A percentile compares a stretch with the other conserved stretches of the same genome.
Conservation (phyloP, 352 stramenopile genomes). For the Pythium sukuiense region DNA sequence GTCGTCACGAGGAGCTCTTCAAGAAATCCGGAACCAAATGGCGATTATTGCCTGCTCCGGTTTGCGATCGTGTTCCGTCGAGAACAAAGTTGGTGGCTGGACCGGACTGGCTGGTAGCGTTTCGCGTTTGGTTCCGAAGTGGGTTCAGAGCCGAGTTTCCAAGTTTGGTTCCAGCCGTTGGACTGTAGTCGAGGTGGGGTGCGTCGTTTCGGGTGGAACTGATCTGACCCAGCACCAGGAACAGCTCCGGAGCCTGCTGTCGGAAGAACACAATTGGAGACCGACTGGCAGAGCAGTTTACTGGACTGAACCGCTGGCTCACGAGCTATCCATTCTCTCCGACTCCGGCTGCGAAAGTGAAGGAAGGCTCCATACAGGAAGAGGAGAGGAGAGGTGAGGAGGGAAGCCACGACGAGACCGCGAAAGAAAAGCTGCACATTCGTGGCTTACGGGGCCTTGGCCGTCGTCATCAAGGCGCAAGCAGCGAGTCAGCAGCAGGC, state of each 20-base stretch:
- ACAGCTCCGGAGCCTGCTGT: neutral
- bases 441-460: neutral
- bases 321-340: neutral
- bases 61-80: neutral
- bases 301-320: neutral
- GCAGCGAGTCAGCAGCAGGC: neutral
- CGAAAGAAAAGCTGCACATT: neutral
- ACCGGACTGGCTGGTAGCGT: neutral
- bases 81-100: neutral
- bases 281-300: neutral
- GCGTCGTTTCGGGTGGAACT: neutral
- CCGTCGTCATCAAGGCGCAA: neutral
- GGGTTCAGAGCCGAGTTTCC: neutral
- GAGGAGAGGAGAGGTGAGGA: neutral
- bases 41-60: neutral
- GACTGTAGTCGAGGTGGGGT: neutral
- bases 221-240: neutral
- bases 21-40: neutral
- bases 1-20: neutral
- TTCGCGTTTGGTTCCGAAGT: neutral
- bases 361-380: neutral
- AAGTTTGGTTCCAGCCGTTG: neutral
- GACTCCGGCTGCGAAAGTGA: neutral
- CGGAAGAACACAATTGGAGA: neutral
- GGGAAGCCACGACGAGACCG: neutral